A percentile compares a stretch with the other conserved stretches of the same genome.
These are phyloP conservation scores for Talaromyces funiculosus DNA, from an alignment of 2,329 filamentous ascomycete species.

Conservation along the genomic window DNA sequence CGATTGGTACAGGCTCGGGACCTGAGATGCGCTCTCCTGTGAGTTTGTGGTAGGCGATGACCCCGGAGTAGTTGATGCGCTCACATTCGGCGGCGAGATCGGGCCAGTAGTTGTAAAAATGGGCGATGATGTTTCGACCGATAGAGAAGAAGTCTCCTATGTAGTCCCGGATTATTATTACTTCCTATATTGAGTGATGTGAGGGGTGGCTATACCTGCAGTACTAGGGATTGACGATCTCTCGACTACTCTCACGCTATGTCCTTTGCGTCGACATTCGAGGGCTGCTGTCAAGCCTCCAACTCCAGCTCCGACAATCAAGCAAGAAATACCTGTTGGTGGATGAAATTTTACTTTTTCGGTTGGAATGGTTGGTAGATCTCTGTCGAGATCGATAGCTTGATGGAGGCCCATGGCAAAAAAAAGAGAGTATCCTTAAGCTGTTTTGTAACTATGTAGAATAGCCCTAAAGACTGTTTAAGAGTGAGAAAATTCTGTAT, in stretches of 20 bases:
- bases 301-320: constrained; percentile 25
- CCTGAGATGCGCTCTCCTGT: constrained; percentile 19
- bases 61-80: constrained; percentile 1
- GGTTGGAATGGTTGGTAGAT: background rate
- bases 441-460: background rate
- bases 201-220: background rate
- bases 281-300: constrained; percentile 23
- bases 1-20: constrained; percentile 13
- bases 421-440: background rate
- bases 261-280: constrained; percentile 27
- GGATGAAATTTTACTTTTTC: constrained; percentile 7
- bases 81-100: constrained; percentile 16
- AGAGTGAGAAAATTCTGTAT: background rate
- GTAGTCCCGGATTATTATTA: background rate
- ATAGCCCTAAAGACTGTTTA: background rate
- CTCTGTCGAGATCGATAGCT: constrained; percentile 4
- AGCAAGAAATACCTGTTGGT: constrained; percentile 17
- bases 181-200: background rate
- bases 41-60: constrained; percentile 20
- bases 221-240: background rate
- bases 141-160: constrained; percentile 22
- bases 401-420: constrained; percentile 1
- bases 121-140: constrained; percentile 15
- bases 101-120: constrained; percentile 18
- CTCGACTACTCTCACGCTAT: constrained; percentile 24